These are phyloP conservation scores for Wickerhamomyces ciferrii DNA, from an alignment of 805 yeast species.

Conservation along the genomic window DNA sequence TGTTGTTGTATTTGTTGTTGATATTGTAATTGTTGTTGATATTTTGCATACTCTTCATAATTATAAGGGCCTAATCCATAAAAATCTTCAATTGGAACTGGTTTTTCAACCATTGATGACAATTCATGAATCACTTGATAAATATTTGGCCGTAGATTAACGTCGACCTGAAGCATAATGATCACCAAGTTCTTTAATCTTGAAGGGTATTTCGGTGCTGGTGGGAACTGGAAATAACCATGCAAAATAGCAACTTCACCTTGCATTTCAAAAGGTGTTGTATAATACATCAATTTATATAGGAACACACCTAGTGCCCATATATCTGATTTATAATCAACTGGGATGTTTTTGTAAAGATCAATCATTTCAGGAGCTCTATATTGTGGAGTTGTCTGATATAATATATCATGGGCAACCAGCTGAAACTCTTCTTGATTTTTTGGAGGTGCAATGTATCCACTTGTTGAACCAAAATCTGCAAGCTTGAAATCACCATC, in stretches of 20 bases:
- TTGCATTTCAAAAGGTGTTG: slow-evolving; percentile 85
- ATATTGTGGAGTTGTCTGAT: slow-evolving; percentile 94
- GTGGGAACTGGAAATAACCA: slow-evolving; percentile 75
- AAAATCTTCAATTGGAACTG: slow-evolving; percentile 39
- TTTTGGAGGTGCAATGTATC: slow-evolving; percentile 68
- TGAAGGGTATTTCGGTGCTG: slow-evolving; percentile 62
- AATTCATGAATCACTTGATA: slow-evolving; percentile 70
- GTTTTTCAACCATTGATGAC: slow-evolving; percentile 51
- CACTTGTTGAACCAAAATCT: slow-evolving; percentile 89
- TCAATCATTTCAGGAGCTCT: slow-evolving; percentile 96
- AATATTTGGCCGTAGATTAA: slow-evolving; percentile 77
- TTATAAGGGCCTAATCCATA: slow-evolving; percentile 47
- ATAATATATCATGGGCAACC: slow-evolving; percentile 79
- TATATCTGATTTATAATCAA: slow-evolving; percentile 88
- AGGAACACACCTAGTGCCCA: slow-evolving; percentile 96
- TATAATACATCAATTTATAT: slow-evolving; percentile 86
- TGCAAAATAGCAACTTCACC: slow-evolving; percentile 84
- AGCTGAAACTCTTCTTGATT: slow-evolving; percentile 67
- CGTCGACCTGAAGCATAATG: slow-evolving; percentile 79
- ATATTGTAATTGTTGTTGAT: slow-evolving; percentile 33
- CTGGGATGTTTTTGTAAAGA: slow-evolving; percentile 72
- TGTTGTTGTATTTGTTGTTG: slow-evolving; percentile 37
- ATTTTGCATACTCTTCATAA: slow-evolving; percentile 48
- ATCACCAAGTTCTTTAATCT: slow-evolving; percentile 70
- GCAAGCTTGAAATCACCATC: slow-evolving; percentile 72